Evolutionary conservation across 371 early-diverging fungal genomes (phyloP), one percentile per base, ranked within the genome.

Genomic region (Coemansia sp.): DNA sequence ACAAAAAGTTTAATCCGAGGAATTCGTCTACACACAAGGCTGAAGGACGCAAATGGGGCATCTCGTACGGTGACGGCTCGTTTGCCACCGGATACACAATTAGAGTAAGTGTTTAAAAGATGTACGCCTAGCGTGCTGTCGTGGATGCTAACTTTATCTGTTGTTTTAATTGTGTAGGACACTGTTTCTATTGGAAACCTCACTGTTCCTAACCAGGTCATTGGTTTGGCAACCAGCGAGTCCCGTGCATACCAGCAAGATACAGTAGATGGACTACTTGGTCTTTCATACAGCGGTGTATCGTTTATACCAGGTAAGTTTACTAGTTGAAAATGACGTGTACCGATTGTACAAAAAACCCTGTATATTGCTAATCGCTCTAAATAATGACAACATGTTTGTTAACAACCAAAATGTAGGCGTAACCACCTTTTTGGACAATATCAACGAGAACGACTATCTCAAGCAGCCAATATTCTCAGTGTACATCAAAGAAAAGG

Each of bases 61-160:
- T 89, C n/a, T 77, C 74, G 0, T 90, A 90, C 61, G 88, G 86
- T 13, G 86, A 83, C 45, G 84, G 84, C 26, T 83, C 84, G 16
- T 80, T 78, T 64, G 86, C 86, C 1, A 76, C 80, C 22, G 90
- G 89, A 1, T 71, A 72, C n/a, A 85, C 85, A 18, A 66, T 66
- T 14, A 61, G 73, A 26, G 73, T 72, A 72, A 51, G 69, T 66
- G 7, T 50, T 8, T n/a, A 5, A n/a, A 21, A n/a, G 22, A 0
- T n/a, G 21, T 21, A 50, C 16, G 5, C 5, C n/a, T n/a, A 18
- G n/a, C 2, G 8, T 7, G 29, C 1, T 3, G 34, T n/a, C 14
- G 29, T 18, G n/a, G 24, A 34, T n/a, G 10, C 34, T 56, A 56
- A 56, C 10, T 14, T 8, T 16, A n/a, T 6, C 6, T 7, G 34